Evolutionary conservation across 805 yeast genomes (phyloP).

Genomic region (Starmerella asiatica): DNA sequence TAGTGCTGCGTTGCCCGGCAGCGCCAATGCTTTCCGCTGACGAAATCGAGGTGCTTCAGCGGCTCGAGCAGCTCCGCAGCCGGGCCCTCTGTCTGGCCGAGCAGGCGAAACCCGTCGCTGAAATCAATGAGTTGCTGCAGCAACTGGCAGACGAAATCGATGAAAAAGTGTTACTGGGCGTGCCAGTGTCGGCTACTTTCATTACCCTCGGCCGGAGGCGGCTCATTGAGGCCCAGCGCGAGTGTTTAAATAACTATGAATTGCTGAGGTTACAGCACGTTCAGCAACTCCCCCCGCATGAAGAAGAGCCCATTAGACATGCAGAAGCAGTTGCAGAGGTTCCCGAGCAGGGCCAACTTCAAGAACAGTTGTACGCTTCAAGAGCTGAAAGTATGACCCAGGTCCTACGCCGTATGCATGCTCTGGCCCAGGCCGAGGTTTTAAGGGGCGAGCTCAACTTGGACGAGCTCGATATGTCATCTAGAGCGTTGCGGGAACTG

Average conservation of each 20-base stretch:
- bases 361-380: conserved; percentile 12
- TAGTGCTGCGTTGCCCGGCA: no score
- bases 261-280: neutral
- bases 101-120: conserved; percentile 4
- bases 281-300: neutral
- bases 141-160: conserved; percentile 12
- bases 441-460: conserved; percentile 28
- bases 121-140: conserved; percentile 10
- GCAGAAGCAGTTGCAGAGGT: neutral
- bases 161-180: conserved; percentile 7
- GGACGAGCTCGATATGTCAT: conserved; percentile 29
- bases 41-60: conserved; percentile 7
- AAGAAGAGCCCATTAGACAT: no score
- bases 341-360: conserved; percentile 2
- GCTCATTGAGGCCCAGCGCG: conserved; percentile 20
- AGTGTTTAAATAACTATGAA: conserved; percentile 6
- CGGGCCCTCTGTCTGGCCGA: conserved; percentile 3
- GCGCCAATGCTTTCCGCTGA: conserved; percentile 6
- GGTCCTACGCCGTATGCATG: conserved; percentile 25
- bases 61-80: conserved; percentile 6
- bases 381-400: conserved; percentile 23
- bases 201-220: conserved; percentile 9
- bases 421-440: conserved; percentile 30
- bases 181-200: neutral
- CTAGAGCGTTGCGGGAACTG: conserved; percentile 25